phyloP scores from a whole-genome alignment of 495 filamentous ascomycete species.

The Penicilliopsis zonata region DNA sequence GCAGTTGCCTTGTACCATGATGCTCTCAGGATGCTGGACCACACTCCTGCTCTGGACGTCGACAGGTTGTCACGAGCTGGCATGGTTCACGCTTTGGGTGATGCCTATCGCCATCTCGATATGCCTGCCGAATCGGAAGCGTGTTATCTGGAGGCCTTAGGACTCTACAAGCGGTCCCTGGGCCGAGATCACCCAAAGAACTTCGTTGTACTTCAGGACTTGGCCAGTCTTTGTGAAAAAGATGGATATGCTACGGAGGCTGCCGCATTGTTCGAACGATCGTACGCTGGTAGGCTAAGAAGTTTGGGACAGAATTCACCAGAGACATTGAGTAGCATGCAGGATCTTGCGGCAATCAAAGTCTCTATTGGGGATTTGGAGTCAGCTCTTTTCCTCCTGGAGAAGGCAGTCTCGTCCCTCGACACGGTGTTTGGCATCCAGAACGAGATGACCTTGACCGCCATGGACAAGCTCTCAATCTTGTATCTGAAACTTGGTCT shows the following conservation, averaged over 20 bases:
- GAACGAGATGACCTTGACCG: conserved; percentile 15
- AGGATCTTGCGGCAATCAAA: conserved; percentile 17
- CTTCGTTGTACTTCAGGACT: conserved; percentile 14
- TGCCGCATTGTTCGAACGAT: conserved; percentile 17
- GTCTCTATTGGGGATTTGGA: conserved; percentile 15
- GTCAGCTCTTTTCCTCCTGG: conserved; percentile 14
- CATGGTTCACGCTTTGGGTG: conserved; percentile 14
- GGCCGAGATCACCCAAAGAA: conserved; percentile 17
- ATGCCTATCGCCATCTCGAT: conserved; percentile 14
- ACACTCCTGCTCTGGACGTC: conserved; percentile 11
- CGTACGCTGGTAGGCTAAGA: conserved; percentile 17
- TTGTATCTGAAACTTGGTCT: conserved; percentile 19
- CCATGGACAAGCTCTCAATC: conserved; percentile 17
- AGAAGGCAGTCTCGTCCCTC: conserved; percentile 18
- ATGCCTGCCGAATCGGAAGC: conserved; percentile 13
- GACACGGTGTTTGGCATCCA: conserved; percentile 19
- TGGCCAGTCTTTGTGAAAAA: conserved; percentile 15
- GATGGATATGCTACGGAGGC: conserved; percentile 21
- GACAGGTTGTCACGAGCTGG: conserved; percentile 12
- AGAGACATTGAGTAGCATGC: conserved; percentile 19
- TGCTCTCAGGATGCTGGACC: conserved; percentile 11
- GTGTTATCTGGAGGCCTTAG: conserved; percentile 16
- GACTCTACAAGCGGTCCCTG: conserved; percentile 13
- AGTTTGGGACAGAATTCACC: conserved; percentile 18
- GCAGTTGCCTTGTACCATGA: conserved; percentile 16